phyloP scores from a whole-genome alignment of 2,329 filamentous ascomycete species.

The Aureobasidium zeae region DNA sequence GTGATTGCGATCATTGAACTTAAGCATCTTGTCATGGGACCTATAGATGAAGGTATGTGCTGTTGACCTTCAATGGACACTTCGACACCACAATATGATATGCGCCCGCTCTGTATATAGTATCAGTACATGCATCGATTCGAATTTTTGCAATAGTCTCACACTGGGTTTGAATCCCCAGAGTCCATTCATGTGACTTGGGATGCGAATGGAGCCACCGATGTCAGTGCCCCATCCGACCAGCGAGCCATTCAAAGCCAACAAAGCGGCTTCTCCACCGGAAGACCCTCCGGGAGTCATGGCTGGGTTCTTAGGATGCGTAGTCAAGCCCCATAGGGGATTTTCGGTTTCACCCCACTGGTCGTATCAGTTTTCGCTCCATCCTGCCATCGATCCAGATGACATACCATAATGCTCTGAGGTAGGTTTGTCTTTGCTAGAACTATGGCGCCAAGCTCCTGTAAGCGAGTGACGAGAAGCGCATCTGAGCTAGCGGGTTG shows the following conservation, averaged over 20 bases:
- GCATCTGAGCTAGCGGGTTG: constrained; percentile 43
- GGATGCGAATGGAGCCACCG: constrained; percentile 44
- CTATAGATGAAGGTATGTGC: constrained; percentile 54
- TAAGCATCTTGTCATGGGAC: constrained; percentile 48
- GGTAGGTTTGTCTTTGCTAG: constrained; percentile 46
- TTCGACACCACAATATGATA: constrained; percentile 50
- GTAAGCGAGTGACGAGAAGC: constrained; percentile 42
- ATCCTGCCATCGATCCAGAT: too few relatives aligned
- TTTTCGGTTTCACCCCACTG: constrained; percentile 47
- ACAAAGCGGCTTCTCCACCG: constrained; percentile 36
- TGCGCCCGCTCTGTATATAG: constrained; percentile 40
- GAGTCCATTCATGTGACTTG: constrained; percentile 39
- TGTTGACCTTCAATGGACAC: constrained; percentile 57
- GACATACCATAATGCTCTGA: constrained; percentile 41
- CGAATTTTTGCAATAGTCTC: neutral
- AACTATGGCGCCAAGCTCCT: constrained; percentile 42
- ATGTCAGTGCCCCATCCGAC: constrained; percentile 45
- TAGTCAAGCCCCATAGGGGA: constrained; percentile 43
- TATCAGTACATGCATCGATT: too few relatives aligned
- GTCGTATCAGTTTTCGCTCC: constrained; percentile 22
- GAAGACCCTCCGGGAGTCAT: constrained; percentile 43
- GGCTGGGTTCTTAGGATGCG: constrained; percentile 34
- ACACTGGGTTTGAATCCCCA: constrained; percentile 43
- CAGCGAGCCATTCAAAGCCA: constrained; percentile 35
- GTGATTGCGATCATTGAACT: constrained; percentile 40